phyloP scores from a whole-genome alignment of 108 stramenopile species.

The Chaetoceros tenuissimus region DNA sequence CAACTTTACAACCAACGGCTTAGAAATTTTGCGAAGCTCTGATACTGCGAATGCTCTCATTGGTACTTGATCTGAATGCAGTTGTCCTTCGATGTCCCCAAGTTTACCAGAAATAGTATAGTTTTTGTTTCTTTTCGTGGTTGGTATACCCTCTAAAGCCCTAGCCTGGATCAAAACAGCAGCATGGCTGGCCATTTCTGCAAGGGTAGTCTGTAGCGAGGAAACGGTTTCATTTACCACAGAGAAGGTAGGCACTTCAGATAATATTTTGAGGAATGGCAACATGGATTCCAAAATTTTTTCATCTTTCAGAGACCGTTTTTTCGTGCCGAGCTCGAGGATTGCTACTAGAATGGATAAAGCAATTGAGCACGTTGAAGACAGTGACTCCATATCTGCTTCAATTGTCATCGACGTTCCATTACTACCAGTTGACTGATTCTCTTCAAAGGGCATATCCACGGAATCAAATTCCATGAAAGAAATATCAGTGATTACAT shows the following conservation, averaged over 20 bases:
- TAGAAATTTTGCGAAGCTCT: constrained; percentile 51
- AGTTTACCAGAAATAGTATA: constrained; percentile 16
- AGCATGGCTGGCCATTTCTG: constrained; percentile 77
- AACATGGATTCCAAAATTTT: constrained; percentile 41
- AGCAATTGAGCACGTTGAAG: constrained; percentile 52
- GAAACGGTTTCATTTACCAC: constrained; percentile 1
- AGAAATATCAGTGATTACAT: neutral
- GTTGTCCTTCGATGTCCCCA: constrained; percentile 36
- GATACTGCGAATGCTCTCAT: constrained; percentile 69
- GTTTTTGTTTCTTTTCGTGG: constrained; percentile 1
- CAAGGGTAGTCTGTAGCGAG: constrained; percentile 30
- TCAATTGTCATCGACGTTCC: neutral
- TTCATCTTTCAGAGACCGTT: constrained; percentile 34
- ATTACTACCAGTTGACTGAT: too few species aligned
- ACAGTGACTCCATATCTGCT: constrained; percentile 19
- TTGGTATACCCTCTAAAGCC: neutral
- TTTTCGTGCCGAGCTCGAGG: constrained; percentile 55
- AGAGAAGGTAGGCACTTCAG: too few species aligned
- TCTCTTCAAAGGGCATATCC: too few species aligned
- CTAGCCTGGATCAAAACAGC: constrained; percentile 58
- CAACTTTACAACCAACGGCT: constrained; percentile 21
- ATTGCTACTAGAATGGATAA: constrained; percentile 68
- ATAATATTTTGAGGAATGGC: constrained; percentile 29
- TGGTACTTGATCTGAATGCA: constrained; percentile 62
- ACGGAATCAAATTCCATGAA: neutral